phyloP scores from a whole-genome alignment of 768 basidiomycete species.

The Lactarius vividus region DNA sequence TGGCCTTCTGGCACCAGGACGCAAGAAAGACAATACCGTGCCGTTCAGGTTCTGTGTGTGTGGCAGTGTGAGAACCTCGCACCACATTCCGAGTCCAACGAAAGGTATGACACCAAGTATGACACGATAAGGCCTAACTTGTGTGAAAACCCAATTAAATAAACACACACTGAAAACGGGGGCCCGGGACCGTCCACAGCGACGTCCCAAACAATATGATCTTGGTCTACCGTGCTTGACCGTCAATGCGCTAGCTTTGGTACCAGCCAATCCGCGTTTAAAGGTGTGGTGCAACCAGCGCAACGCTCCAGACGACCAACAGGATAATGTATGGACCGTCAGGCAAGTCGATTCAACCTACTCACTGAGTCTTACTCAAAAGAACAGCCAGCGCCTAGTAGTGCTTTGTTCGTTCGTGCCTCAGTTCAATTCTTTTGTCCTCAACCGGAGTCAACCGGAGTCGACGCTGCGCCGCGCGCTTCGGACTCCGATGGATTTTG shows the following conservation, averaged over 20 bases:
- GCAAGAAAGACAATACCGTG: background rate
- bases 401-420: background rate
- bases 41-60: background rate
- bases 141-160: background rate
- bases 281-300: too few species aligned
- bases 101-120: too few species aligned
- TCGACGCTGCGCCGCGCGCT: background rate
- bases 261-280: too few species aligned
- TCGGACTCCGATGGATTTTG: background rate
- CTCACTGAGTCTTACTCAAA: background rate
- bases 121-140: too few species aligned
- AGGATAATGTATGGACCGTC: too few species aligned
- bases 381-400: background rate
- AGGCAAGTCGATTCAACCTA: too few species aligned
- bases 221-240: too few species aligned
- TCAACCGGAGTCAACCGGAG: background rate
- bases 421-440: background rate
- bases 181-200: background rate
- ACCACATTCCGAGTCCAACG: too few species aligned
- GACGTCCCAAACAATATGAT: background rate
- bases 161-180: background rate
- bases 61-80: background rate
- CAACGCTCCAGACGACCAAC: too few species aligned
- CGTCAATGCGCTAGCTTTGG: too few species aligned
- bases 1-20: background rate